Evolutionary conservation across 768 basidiomycete genomes (phyloP).

Genomic region (Mycena polygramma): DNA sequence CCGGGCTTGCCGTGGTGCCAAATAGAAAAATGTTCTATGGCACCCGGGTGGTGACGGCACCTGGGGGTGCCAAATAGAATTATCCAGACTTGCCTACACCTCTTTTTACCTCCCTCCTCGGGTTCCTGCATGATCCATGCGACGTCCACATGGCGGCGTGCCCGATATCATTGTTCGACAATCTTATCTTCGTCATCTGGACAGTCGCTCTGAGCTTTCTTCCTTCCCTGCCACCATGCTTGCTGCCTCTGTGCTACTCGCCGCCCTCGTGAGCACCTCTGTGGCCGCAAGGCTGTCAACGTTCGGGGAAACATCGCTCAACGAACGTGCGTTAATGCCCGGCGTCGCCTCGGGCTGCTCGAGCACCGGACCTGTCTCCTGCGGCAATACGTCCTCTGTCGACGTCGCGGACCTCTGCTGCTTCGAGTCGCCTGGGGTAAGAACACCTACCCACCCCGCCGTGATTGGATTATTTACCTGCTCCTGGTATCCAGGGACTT

Average conservation of each 20-base stretch:
- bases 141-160: neutral
- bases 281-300: slow-evolving; percentile 6
- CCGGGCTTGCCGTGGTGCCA: too few species aligned
- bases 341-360: slow-evolving; percentile 33
- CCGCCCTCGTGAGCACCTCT: slow-evolving; percentile 18
- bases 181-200: slow-evolving; percentile 17
- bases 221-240: slow-evolving; percentile 17
- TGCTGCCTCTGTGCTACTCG: slow-evolving; percentile 12
- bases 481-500: slow-evolving; percentile 44
- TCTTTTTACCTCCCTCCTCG: too few species aligned
- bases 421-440: slow-evolving; percentile 58
- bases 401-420: slow-evolving; percentile 58
- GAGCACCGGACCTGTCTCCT: slow-evolving; percentile 27
- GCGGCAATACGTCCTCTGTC: slow-evolving; percentile 22
- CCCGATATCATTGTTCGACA: slow-evolving; percentile 1
- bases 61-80: too few species aligned
- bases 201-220: too few species aligned
- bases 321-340: slow-evolving; percentile 16
- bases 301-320: slow-evolving; percentile 8
- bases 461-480: neutral
- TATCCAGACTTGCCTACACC: too few species aligned
- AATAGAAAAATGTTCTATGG: too few species aligned
- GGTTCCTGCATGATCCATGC: too few species aligned
- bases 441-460: neutral
- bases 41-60: too few species aligned